Conservation (phyloP, 2,329 filamentous ascomycete species). For the Paramyrothecium sp. region DNA sequence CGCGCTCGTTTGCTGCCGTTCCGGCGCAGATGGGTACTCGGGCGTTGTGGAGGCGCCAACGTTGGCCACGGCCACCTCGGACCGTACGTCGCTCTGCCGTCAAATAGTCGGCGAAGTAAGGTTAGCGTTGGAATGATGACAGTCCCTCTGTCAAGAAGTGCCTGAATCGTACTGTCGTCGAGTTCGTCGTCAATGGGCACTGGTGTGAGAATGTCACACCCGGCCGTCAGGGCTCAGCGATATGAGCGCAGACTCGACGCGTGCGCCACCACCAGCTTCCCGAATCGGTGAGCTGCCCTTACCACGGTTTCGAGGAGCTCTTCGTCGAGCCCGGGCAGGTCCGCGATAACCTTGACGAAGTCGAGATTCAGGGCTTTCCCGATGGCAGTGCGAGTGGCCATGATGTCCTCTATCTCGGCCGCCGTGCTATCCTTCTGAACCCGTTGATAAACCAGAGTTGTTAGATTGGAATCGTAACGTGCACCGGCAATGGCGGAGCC, state of each 20-base stretch:
- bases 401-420: slow-evolving; percentile 3
- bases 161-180: slow-evolving; percentile 11
- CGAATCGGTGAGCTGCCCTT: slow-evolving; percentile 15
- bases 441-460: neutral
- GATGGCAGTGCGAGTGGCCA: neutral
- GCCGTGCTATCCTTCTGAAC: slow-evolving; percentile 1
- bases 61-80: slow-evolving; percentile 18
- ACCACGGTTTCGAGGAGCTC: slow-evolving; percentile 18
- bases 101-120: neutral
- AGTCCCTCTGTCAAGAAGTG: slow-evolving; percentile 14
- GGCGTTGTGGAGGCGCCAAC: slow-evolving; percentile 16
- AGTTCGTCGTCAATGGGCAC: slow-evolving; percentile 22
- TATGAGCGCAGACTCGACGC: slow-evolving; percentile 20
- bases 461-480: neutral
- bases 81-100: slow-evolving; percentile 3
- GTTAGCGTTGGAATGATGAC: slow-evolving; percentile 25
- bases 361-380: slow-evolving; percentile 10
- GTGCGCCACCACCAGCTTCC: slow-evolving; percentile 22
- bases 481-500: too few relatives aligned
- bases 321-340: slow-evolving; percentile 17
- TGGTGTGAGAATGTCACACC: slow-evolving; percentile 25
- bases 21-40: slow-evolving; percentile 28
- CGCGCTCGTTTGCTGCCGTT: slow-evolving; percentile 21
- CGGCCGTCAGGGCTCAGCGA: slow-evolving; percentile 18
- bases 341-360: slow-evolving; percentile 23